phyloP scores from a whole-genome alignment of 1,284 basidiomycete genomes.

The Peniophora sp. region DNA sequence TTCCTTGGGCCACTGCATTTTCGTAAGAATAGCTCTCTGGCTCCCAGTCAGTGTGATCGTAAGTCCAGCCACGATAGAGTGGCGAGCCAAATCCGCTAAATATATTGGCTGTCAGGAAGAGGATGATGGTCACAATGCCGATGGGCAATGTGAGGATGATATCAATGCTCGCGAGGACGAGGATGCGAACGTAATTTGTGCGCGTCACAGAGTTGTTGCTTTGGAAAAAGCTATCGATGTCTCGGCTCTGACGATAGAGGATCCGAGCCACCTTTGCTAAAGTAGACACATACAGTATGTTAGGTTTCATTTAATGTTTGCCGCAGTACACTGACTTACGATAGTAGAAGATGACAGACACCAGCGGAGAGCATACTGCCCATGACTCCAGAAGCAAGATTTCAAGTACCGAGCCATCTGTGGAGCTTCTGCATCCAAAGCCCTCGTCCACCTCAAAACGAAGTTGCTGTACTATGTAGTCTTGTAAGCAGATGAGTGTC shows the following conservation, averaged over 20 bases:
- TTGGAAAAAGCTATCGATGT: background rate
- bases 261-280: background rate
- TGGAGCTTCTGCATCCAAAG: background rate
- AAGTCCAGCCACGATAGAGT: background rate
- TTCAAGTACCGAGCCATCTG: no score
- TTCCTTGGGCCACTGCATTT: no score
- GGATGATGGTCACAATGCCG: background rate
- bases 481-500: no score
- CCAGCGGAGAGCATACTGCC: no score
- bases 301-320: no score
- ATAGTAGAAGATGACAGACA: no score
- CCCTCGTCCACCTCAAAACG: background rate
- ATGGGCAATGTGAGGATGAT: background rate
- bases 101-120: background rate
- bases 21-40: no score
- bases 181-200: background rate
- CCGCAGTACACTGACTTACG: no score
- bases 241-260: background rate
- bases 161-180: background rate
- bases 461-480: background rate
- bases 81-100: background rate
- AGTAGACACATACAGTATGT: background rate
- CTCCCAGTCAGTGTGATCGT: background rate
- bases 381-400: no score
- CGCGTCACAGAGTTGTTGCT: background rate